Conservation (phyloP, 2,329 filamentous ascomycete species). For the Microsporum ferrugineum region DNA sequence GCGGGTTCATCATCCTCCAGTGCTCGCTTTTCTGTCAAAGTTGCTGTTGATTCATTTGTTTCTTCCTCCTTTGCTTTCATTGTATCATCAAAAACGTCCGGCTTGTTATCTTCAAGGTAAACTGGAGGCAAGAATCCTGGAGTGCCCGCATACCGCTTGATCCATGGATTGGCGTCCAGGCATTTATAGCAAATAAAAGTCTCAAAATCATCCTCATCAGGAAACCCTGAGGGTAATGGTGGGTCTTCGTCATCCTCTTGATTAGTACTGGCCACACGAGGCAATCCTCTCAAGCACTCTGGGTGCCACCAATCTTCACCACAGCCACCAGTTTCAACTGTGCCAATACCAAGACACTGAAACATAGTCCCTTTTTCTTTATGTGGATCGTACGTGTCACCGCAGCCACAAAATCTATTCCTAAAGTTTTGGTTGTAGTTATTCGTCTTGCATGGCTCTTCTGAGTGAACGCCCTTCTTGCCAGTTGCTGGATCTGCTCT, state of each 20-base stretch:
- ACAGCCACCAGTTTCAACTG: conserved; percentile 70
- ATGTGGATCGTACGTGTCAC: conserved; percentile 75
- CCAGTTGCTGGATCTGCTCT: conserved; percentile 63
- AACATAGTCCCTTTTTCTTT: conserved; percentile 96
- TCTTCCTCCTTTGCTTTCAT: not conserved
- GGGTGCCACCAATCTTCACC: conserved; percentile 98
- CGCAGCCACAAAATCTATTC: conserved; percentile 85
- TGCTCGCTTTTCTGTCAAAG: conserved; percentile 53
- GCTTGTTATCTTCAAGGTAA: conserved; percentile 27
- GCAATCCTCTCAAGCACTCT: conserved; percentile 74
- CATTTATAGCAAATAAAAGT: conserved; percentile 92
- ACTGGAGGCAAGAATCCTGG: conserved; percentile 69
- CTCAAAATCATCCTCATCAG: conserved; percentile 78
- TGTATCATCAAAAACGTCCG: not conserved
- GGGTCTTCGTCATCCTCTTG: conserved; percentile 43
- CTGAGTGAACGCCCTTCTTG: conserved; percentile 66
- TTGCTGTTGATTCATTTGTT: conserved; percentile 14
- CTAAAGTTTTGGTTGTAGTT: conserved; percentile 93
- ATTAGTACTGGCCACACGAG: conserved; percentile 36
- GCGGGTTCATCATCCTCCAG: conserved; percentile 40
- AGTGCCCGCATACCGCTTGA: conserved; percentile 74
- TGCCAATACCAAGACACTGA: conserved; percentile 80
- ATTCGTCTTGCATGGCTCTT: conserved; percentile 59
- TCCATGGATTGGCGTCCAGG: conserved; percentile 76
- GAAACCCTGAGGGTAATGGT: conserved; percentile 74